Base-by-base conservation (phyloP, 192 early-diverging fungal species). In the Allomyces javanicus region DNA sequence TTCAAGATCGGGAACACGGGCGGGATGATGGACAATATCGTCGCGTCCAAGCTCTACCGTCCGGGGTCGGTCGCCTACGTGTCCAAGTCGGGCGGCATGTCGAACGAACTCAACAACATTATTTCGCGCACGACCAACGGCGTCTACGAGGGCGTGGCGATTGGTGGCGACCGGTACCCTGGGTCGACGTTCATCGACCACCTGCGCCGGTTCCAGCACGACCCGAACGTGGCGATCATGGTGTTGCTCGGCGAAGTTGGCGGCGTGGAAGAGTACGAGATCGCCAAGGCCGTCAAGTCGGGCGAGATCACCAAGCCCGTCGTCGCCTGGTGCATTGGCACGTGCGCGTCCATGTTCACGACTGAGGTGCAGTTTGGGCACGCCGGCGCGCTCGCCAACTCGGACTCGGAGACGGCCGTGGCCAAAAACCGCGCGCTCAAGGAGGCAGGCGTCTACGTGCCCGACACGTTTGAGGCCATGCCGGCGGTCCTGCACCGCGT, bases 1-100 rank as follows among this genome's bases (percentile, higher is more conserved):
- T 98, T 94, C 87, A 98, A 98, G 87, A 96, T 98, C 72, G 95
- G 95, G 70, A 96, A 96, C 86, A 98, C 95, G 62, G 95, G 95
- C 74, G 95, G 95, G 68, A 98, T 98, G 95, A 98, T 98, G 95
- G 95, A 98, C 78, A 98, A 98, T 82, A 96, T 98, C 78, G 92
- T 93, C 9, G 79, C 92, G 21, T 95, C 92, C 75, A 93, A 93
- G 79, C 85, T 98, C 67, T 98, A 98, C 79, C 88, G 95, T 61
- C 77, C 92, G 24, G 95, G 95, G 14, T 96, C 93, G 1, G 91
- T 98, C 50, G 93, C 89, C 25, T 98, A 98, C 72, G 95, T 98
- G 61, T 95, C 92, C 74, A 98, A 98, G 85, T 91, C 89, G 25
- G 95, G 95, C 74, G 95, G 95, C 73, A 98, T 98, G 95, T 96